These are phyloP conservation scores for Thinopyrum elongatum DNA, from an alignment of 176 grass and related monocot genomes.

Conservation along the genomic window DNA sequence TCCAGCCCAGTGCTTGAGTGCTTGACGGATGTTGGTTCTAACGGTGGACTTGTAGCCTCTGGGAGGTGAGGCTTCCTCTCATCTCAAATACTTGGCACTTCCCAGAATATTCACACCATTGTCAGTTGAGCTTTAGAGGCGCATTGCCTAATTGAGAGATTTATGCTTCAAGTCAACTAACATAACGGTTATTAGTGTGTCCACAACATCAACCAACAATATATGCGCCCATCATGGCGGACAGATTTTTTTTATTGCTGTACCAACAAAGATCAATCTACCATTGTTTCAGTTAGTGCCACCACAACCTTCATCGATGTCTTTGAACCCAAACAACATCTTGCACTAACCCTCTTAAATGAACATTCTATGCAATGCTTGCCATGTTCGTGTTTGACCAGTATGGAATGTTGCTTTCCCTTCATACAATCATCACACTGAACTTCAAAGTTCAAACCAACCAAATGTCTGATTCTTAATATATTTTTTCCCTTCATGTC, in stretches of 20 bases:
- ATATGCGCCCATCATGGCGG: too few relatives aligned
- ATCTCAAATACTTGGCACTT: too few relatives aligned
- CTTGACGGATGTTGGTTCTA: too few relatives aligned
- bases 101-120: background rate
- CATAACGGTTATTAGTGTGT: background rate
- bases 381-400: background rate
- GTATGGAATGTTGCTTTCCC: background rate
- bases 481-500: background rate
- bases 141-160: background rate
- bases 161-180: background rate
- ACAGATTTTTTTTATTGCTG: too few relatives aligned
- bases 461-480: background rate
- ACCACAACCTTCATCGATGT: background rate
- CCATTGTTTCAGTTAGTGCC: background rate
- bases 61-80: too few relatives aligned
- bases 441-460: background rate
- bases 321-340: background rate
- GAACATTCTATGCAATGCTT: background rate
- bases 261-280: background rate
- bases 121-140: too few relatives aligned
- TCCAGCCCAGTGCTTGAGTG: background rate
- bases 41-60: too few relatives aligned
- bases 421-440: background rate
- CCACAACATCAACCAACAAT: too few relatives aligned
- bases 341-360: background rate